Base-by-base conservation (phyloP, 345 rosid species). In the Pugionium cornutum region DNA sequence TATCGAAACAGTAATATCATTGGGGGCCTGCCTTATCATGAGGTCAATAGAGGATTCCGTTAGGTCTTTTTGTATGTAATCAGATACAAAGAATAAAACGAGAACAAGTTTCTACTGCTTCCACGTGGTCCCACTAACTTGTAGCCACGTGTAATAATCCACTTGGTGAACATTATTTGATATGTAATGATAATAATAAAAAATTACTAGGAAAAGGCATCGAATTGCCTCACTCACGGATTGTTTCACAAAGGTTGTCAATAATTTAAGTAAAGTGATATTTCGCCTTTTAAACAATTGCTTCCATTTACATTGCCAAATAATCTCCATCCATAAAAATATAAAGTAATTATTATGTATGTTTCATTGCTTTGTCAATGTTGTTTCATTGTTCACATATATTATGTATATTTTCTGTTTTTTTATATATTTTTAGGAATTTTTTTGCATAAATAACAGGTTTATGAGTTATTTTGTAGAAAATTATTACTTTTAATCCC, bases 171-270 rank as follows among this genome's bases (percentile, higher is more conserved):
- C 64, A 62, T 18, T 54, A n/a, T 37, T 54, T 41, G 4, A 70
- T 70, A n/a, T n/a, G n/a, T n/a, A n/a, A 57, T 31, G 56, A 18
- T 47, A 26, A 55, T 62, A 52, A 62, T 46, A 33, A 54, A 25
- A 54, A 37, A 26, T 55, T 63, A 70, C 64, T 63, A 70, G 64
- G 69, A 63, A 63, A 54, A 62, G 69, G 50, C 49, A 36, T 29
- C 64, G 75, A 70, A 63, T 55, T 54, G 69, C 52, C 3, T 32
- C 69, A 55, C 46, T 55, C 75, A 71, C 69, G 64, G 69, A 70
- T 55, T 32, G 31, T 18, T 58, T 49, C 58, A 40, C 66, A 48
- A 27, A 47, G 30, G 33, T 47, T 54, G 63, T 70, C 63, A 35
- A 35, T 35, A 31, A 31, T 31, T 2, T 31, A 36, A 37, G 10